A percentile compares a stretch with the other conserved stretches of the same genome.
phyloP scores from a whole-genome alignment of 495 filamentous ascomycete genomes.

The Friedmanniomyces simplex region DNA sequence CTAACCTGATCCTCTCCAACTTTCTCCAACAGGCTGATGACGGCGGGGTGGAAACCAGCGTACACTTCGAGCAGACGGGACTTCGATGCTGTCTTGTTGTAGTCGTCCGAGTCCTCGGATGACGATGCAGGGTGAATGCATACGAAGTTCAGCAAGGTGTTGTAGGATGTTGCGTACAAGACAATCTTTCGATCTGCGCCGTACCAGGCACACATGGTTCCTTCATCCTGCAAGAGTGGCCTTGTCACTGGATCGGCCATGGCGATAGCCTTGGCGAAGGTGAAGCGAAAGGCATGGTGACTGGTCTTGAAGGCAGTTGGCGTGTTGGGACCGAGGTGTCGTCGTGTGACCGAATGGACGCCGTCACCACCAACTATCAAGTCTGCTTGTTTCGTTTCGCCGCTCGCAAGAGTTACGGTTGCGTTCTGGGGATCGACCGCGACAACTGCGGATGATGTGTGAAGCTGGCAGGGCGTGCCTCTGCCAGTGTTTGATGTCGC shows the following conservation, averaged over 20 bases:
- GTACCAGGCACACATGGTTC: constrained; percentile 41
- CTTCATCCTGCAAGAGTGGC: constrained; percentile 31
- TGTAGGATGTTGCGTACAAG: constrained; percentile 48
- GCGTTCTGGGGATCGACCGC: background rate
- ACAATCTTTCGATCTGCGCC: constrained; percentile 42
- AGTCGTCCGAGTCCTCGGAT: constrained; percentile 19
- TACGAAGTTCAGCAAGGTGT: constrained; percentile 48
- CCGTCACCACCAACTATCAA: constrained; percentile 26
- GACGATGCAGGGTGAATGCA: constrained; percentile 44
- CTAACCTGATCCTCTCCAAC: constrained; percentile 39
- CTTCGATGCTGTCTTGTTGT: background rate
- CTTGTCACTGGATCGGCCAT: constrained; percentile 39
- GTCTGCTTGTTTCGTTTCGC: constrained; percentile 16
- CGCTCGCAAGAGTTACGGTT: constrained; percentile 16
- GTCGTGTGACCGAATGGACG: constrained; percentile 19
- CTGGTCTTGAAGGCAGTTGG: constrained; percentile 36
- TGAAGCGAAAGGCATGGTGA: constrained; percentile 47
- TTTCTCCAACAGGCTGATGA: constrained; percentile 38
- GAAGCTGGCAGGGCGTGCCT: constrained; percentile 13
- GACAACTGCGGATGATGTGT: background rate
- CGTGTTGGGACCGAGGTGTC: background rate
- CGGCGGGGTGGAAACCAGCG: constrained; percentile 38
- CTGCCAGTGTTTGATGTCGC: constrained; percentile 13
- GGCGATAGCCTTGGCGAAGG: constrained; percentile 36
- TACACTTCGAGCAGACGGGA: constrained; percentile 37